Evolutionary conservation across 176 grass and related monocot genomes (phyloP).

Genomic region (Luzula sylvatica): DNA sequence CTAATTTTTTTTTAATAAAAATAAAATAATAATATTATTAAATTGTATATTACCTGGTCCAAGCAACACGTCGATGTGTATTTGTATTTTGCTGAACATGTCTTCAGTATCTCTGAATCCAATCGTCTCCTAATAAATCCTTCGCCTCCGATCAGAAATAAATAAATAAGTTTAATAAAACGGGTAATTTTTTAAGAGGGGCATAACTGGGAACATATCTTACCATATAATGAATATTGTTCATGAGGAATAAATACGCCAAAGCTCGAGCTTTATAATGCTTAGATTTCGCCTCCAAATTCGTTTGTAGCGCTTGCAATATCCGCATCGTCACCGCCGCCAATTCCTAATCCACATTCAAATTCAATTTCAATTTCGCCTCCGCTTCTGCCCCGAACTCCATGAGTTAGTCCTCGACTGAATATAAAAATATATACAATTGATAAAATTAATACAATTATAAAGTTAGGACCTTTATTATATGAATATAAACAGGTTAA

Average conservation of each 20-base stretch:
- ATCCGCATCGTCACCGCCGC: slow-evolving; percentile 82
- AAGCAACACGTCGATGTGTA: slow-evolving; percentile 91
- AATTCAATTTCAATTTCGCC: slow-evolving; percentile 5
- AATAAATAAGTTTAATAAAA: not conserved
- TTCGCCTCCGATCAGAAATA: slow-evolving; percentile 71
- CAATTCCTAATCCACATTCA: slow-evolving; percentile 42
- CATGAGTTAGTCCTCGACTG: too few species aligned
- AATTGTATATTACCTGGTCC: slow-evolving; percentile 45
- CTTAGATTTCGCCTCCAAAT: slow-evolving; percentile 86
- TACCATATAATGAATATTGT: slow-evolving; percentile 95
- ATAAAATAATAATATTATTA: not conserved
- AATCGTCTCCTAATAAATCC: slow-evolving; percentile 91
- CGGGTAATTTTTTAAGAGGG: not conserved
- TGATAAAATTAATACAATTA: too few species aligned
- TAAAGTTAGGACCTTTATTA: too few species aligned
- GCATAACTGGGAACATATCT: slow-evolving; percentile 51
- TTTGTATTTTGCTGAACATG: slow-evolving; percentile 90
- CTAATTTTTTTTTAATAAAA: slow-evolving; percentile 37
- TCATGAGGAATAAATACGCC: slow-evolving; percentile 88
- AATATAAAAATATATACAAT: too few species aligned
- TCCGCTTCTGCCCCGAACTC: slow-evolving; percentile 64
- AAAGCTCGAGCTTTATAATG: slow-evolving; percentile 87
- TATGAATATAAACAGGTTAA: too few species aligned
- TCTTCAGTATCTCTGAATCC: slow-evolving; percentile 90
- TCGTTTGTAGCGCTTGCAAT: slow-evolving; percentile 92